Evolutionary conservation across 352 stramenopile species (phyloP).

Genomic region (Aphanomyces stellatus): DNA sequence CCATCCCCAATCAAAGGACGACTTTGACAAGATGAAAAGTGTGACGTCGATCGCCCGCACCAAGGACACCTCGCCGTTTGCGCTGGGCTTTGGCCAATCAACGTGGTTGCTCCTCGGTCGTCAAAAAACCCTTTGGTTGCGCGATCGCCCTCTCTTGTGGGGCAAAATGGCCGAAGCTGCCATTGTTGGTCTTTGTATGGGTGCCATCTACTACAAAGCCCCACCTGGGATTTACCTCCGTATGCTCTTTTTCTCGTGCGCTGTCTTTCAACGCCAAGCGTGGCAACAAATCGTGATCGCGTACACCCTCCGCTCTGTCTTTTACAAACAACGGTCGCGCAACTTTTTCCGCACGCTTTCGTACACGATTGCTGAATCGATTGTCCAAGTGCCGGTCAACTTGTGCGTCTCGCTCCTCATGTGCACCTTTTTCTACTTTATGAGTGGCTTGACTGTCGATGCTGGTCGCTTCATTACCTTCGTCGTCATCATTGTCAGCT

Average conservation of each 20-base stretch:
- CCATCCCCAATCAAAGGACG: background rate
- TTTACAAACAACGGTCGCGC: constrained; percentile 41
- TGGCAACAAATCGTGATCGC: constrained; percentile 32
- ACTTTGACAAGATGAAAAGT: constrained; percentile 16
- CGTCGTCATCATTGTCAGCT: background rate
- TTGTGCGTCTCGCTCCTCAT: constrained; percentile 38
- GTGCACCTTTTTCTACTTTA: constrained; percentile 45
- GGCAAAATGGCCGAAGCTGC: constrained; percentile 52
- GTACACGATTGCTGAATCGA: constrained; percentile 30
- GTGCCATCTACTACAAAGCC: constrained; percentile 59
- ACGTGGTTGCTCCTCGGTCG: constrained; percentile 46
- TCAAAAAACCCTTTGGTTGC: constrained; percentile 59
- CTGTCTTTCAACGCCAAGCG: constrained; percentile 56
- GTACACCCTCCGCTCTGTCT: constrained; percentile 26
- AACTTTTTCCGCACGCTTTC: constrained; percentile 43
- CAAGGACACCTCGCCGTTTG: constrained; percentile 30
- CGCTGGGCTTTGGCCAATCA: constrained; percentile 33
- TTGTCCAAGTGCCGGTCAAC: constrained; percentile 21
- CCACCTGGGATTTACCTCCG: constrained; percentile 65
- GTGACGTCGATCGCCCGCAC: constrained; percentile 16
- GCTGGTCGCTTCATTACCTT: background rate
- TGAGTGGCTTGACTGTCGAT: constrained; percentile 29
- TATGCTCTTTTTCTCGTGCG: constrained; percentile 4
- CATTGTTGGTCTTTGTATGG: constrained; percentile 70
- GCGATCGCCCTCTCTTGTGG: constrained; percentile 47